Conservation (phyloP, 257 asterid species). For the Nicotiana sylvestris region DNA sequence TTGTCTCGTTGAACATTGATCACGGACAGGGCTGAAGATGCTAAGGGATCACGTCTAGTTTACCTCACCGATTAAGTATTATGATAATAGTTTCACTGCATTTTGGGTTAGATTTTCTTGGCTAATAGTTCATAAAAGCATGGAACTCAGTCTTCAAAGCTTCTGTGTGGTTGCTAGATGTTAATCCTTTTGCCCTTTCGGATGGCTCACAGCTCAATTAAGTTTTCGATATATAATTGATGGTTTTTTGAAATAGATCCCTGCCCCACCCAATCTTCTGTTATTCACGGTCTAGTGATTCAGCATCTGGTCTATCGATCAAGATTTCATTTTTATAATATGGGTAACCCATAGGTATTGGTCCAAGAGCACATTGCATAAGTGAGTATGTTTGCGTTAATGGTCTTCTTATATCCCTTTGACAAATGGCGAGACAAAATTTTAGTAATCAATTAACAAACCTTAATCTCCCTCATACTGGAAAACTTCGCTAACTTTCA, state of each 20-base stretch:
- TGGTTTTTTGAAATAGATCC: neutral
- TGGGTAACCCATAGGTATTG: neutral
- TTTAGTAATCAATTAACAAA: neutral
- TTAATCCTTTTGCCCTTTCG: neutral
- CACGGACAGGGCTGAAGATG: neutral
- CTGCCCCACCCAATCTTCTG: neutral
- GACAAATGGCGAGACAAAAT: neutral
- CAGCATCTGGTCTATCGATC: neutral
- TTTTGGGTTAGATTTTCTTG: neutral
- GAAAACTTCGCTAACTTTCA: neutral
- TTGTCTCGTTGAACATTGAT: constrained; percentile 3
- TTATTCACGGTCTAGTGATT: neutral
- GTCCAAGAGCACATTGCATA: neutral
- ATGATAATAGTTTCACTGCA: neutral
- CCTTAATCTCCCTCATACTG: neutral
- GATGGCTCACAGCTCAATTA: neutral
- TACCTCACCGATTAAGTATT: neutral
- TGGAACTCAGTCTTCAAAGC: neutral
- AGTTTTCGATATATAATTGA: neutral
- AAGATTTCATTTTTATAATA: neutral
- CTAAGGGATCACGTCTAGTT: neutral
- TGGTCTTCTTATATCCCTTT: neutral
- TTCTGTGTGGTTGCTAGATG: neutral
- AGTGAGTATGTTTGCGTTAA: neutral
- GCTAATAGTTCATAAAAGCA: neutral